Base-by-base conservation (phyloP, 306 rosid species). In the Quercus rubra region DNA sequence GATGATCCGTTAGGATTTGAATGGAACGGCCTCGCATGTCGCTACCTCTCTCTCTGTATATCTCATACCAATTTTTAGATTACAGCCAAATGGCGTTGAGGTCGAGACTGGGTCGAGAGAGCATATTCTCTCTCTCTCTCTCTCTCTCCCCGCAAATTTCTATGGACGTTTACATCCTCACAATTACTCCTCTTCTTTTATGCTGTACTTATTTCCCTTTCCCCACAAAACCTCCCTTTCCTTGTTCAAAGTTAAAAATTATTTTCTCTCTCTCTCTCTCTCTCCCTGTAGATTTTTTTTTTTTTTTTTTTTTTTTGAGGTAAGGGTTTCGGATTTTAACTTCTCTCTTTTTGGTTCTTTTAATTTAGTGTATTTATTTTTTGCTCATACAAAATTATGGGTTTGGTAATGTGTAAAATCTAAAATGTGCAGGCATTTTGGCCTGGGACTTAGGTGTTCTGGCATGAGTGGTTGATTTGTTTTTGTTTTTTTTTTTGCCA, bases 391-490 rank as follows among this genome's bases (percentile, higher is more conserved):
- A 81, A 77, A 75, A 38, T 38, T 69, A 76, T 70, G 74, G 74
- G 77, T 38, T 38, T 79, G 57, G 74, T 75, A 77, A 38, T 83
- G 87, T 80, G 68, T 80, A 38, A 38, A 38, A 38, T 46, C 54
- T 46, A 46, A 21, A 59, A 23, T 23, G 15, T 59, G 89, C 87
- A 81, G 97, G 88, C 85, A 86, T 73, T 83, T 75, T 46, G 87
- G 85, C 61, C 80, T 82, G 71, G 80, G 88, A 70, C 81, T 78
- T 77, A 69, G 59, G 13, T 63, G 73, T 79, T 83, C 62, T 83
- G 85, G 88, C 87, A 57, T 88, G 92, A 89, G 81, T 81, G 88
- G 78, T 89, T 90, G 85, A 83, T 86, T 84, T 83, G 73, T 83
- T 78, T 73, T 73, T 18, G 6, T 38, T 38, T 7, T 38, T 38